Evolutionary conservation across 75 land plant species (phyloP).

Genomic region (Cunninghamia lanceolata): DNA sequence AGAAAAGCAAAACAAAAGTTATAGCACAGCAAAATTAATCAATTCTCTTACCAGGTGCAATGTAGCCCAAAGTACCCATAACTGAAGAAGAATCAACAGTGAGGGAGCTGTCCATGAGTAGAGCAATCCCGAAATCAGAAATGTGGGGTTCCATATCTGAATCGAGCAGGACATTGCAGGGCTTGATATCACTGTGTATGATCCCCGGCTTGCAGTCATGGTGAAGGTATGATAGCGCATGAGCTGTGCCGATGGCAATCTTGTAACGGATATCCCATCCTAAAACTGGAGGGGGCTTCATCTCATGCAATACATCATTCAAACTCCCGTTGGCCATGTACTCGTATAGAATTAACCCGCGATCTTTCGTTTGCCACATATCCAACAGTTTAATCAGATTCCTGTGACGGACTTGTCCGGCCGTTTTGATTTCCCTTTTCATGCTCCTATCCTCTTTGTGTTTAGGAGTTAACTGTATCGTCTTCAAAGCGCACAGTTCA

Average conservation of each 20-base stretch:
- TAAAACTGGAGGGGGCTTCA: conserved; percentile 22
- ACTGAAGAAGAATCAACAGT: conserved; percentile 20
- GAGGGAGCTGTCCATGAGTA: conserved; percentile 14
- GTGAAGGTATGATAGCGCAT: conserved; percentile 28
- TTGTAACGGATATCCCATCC: conserved; percentile 49
- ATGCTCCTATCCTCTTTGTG: conserved; percentile 30
- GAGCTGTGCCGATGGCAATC: conserved; percentile 65
- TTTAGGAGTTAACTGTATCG: conserved; percentile 21
- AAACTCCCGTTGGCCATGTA: no score
- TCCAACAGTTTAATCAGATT: conserved; percentile 60
- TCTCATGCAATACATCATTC: conserved; percentile 27
- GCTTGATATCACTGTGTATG: no score
- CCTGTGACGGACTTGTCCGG: conserved; percentile 57
- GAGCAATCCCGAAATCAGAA: conserved; percentile 43
- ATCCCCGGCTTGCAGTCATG: no score
- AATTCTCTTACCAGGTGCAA: conserved; percentile 45
- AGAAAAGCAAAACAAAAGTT: background rate
- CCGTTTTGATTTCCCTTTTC: conserved; percentile 53
- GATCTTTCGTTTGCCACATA: conserved; percentile 49
- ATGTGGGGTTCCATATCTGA: conserved; percentile 16
- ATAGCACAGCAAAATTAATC: background rate
- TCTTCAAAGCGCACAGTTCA: conserved; percentile 55
- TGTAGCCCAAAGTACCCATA: conserved; percentile 42
- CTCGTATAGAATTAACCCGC: no score
- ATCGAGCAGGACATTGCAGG: no score